phyloP scores from a whole-genome alignment of 2,329 filamentous ascomycete genomes.

The Chalaropsis ovoidea region DNA sequence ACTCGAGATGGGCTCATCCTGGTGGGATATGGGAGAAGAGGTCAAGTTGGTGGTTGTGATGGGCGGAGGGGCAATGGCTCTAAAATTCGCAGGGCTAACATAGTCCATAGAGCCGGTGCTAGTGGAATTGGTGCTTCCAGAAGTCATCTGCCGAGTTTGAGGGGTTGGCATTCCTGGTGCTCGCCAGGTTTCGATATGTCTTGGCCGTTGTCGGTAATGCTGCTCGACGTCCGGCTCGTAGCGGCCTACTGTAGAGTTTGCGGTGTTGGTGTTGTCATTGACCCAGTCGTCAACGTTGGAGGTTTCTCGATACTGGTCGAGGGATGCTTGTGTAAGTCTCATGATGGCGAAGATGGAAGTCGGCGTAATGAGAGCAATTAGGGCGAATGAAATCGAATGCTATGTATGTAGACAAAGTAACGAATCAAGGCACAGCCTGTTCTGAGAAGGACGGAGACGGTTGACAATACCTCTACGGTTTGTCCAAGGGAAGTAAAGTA shows the following conservation, averaged over 20 bases:
- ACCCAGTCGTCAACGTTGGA: conserved; percentile 12
- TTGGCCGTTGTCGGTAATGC: conserved; percentile 15
- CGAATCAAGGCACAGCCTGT: background rate
- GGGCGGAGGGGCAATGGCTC: background rate
- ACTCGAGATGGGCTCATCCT: conserved; percentile 9
- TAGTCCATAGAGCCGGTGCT: background rate
- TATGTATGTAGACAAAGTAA: background rate
- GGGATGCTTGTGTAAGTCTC: conserved; percentile 14
- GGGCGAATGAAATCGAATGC: background rate
- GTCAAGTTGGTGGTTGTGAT: conserved; percentile 1
- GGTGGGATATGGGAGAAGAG: background rate
- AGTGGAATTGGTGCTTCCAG: background rate
- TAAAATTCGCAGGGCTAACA: background rate
- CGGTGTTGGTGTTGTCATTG: background rate
- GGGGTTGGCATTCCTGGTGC: conserved; percentile 8
- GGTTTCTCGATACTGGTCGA: conserved; percentile 16
- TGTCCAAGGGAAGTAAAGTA: background rate
- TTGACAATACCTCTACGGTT: background rate
- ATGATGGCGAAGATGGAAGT: background rate
- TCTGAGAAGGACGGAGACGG: background rate
- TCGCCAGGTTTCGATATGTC: conserved; percentile 20
- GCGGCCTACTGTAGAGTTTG: background rate
- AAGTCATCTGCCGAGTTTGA: background rate
- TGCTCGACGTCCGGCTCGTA: conserved; percentile 21
- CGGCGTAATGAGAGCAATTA: background rate